Conservation (phyloP, 305 asterid species). For the Solanum hybrid region DNA sequence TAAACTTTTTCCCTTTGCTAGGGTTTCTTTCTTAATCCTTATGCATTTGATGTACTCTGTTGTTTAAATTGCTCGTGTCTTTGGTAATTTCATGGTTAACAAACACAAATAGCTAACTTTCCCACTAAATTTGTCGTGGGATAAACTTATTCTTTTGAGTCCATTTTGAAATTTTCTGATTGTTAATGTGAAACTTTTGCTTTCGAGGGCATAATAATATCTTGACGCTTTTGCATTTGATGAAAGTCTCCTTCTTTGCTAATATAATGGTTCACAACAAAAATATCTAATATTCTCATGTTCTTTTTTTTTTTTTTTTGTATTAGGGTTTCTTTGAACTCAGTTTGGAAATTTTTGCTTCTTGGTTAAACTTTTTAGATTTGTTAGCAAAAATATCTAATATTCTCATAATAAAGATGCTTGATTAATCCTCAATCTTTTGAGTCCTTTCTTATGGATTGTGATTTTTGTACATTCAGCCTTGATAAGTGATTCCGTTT, state of each 20-base stretch:
- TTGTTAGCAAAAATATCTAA: background rate
- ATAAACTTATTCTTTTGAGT: no score
- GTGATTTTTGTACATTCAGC: background rate
- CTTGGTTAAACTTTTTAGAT: background rate
- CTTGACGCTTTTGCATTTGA: background rate
- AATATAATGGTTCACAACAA: background rate
- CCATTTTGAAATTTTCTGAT: background rate
- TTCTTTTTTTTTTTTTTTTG: no score
- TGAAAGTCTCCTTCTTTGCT: background rate
- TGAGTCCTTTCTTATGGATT: background rate
- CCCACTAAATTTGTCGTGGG: no score
- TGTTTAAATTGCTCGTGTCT: background rate
- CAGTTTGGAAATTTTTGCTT: no score
- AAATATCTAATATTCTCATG: background rate
- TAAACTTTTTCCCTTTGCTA: background rate
- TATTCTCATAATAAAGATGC: background rate
- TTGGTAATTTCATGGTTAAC: background rate
- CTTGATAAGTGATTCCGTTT: background rate
- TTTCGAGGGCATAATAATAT: background rate
- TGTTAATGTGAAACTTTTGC: background rate
- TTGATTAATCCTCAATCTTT: background rate
- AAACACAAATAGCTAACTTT: background rate
- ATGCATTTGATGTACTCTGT: background rate
- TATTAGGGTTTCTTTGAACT: background rate
- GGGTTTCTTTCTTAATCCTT: background rate